phyloP scores from a whole-genome alignment of 2,329 filamentous ascomycete genomes.

The Lithohypha guttulata region DNA sequence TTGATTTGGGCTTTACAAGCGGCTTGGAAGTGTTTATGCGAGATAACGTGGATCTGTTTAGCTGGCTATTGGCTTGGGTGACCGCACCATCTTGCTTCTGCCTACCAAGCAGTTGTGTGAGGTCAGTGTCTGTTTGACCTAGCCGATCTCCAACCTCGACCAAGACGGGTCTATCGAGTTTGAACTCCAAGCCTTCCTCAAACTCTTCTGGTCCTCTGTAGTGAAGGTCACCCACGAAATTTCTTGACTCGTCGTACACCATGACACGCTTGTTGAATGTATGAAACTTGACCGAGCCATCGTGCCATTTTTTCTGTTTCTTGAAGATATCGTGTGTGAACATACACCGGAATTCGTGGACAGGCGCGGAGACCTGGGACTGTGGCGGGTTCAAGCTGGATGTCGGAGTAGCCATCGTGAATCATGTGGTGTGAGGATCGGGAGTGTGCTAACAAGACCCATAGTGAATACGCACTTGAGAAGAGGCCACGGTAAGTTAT shows the following conservation, averaged over 20 bases:
- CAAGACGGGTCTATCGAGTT: constrained; percentile 64
- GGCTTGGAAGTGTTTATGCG: constrained; percentile 22
- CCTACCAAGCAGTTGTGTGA: constrained; percentile 65
- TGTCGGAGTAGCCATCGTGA: constrained; percentile 13
- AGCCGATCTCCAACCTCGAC: constrained; percentile 70
- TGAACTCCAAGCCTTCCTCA: constrained; percentile 70
- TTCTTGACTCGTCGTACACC: constrained; percentile 73
- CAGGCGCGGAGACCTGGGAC: constrained; percentile 57
- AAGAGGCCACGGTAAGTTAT: not conserved
- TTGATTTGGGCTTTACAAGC: constrained; percentile 45
- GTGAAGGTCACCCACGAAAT: constrained; percentile 75
- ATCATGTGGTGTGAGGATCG: constrained; percentile 3
- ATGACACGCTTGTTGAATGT: constrained; percentile 85
- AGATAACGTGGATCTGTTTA: constrained; percentile 24
- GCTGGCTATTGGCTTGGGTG: constrained; percentile 33
- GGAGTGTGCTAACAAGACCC: not conserved
- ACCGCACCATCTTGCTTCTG: constrained; percentile 28
- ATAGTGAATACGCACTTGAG: constrained; percentile 3
- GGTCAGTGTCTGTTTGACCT: constrained; percentile 64
- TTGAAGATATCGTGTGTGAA: constrained; percentile 76
- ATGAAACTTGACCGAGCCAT: constrained; percentile 78
- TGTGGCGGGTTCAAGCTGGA: constrained; percentile 33
- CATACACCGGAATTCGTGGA: constrained; percentile 74
- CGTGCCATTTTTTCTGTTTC: constrained; percentile 89
- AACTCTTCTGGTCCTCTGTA: constrained; percentile 61